Conservation (phyloP, 345 rosid genomes). For the Lepidium aucheri region DNA sequence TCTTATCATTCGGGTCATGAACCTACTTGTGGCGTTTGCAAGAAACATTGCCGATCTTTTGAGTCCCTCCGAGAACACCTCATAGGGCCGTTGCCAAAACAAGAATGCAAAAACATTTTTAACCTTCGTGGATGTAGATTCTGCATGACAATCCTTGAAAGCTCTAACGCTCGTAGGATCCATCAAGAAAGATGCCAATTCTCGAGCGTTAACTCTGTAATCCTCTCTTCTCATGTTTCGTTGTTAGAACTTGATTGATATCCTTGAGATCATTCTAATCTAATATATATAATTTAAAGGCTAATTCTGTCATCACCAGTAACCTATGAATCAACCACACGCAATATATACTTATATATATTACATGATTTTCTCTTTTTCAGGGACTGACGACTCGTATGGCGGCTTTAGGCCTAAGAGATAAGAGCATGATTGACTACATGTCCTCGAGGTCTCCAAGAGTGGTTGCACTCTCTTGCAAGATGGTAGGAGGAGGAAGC, state of each 20-base stretch:
- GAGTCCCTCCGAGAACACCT: constrained; percentile 93
- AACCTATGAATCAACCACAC: not conserved
- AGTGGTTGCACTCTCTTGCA: constrained; percentile 75
- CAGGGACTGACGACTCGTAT: constrained; percentile 50
- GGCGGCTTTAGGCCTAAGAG: constrained; percentile 60
- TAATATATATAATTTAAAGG: too few species aligned
- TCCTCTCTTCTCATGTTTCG: not conserved
- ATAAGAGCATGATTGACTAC: constrained; percentile 40
- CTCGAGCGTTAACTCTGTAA: constrained; percentile 34
- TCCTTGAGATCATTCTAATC: too few species aligned
- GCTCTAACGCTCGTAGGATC: constrained; percentile 46
- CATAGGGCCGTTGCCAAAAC: constrained; percentile 88
- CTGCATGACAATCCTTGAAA: constrained; percentile 59
- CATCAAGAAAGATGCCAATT: constrained; percentile 83
- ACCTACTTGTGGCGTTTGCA: constrained; percentile 71
- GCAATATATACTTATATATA: not conserved
- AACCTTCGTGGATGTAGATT: constrained; percentile 65
- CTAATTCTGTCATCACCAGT: too few species aligned
- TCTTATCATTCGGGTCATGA: constrained; percentile 82
- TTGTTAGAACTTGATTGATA: too few species aligned
- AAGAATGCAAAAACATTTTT: constrained; percentile 77
- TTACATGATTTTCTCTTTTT: not conserved
- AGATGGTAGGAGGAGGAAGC: constrained; percentile 93
- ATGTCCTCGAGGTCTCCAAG: constrained; percentile 38
- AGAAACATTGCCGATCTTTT: constrained; percentile 82